Evolutionary conservation across 805 yeast species (phyloP), one percentile per base, ranked within the genome.

Genomic region (Limtongia smithiae): DNA sequence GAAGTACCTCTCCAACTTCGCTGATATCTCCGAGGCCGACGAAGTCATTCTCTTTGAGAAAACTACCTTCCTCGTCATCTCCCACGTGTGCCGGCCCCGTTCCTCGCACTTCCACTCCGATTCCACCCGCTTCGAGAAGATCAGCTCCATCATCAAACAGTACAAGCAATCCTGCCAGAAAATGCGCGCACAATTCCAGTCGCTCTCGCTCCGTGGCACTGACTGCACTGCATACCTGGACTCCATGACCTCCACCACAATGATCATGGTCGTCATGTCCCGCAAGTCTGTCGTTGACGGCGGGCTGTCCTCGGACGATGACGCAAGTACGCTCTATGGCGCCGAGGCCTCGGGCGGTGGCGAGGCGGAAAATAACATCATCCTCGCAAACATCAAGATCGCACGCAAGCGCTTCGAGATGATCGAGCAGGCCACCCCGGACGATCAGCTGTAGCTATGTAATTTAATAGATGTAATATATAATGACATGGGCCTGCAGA

Each of bases 121-220:
- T 62, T 96, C 97, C 4, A 88, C 91, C 60, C 73, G 97, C 60
- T 91, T 90, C 63, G 97, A 91, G 64, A 91, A 90, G 65, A 89
- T 91, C 21, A 85, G 95, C 21, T 90, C 88, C 65, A 89, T 91
- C 51, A 87, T 91, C 74, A 91, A 91, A 64, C 88, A 95, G 22
- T 91, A 86, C 68, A 89, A 93, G 63, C 97, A 91, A 68, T 85
- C 94, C 58, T 88, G 93, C 37, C 81, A 85, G 44, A 90, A 88
- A 65, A 74, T 91, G 62, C 78, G 95, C 62, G 79, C 96, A 3
- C 90, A 87, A 60, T 87, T 91, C 67, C 82, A 78, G 56, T 82
- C 85, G 40, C 68, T 91, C 42, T 79, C 84, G 17, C 73, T 91
- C 30, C 81, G 83, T 51, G 95, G 73, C 14, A 58, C 54, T 37